Base-by-base conservation (phyloP, 768 basidiomycete genomes). In the Auriscalpium orientale region DNA sequence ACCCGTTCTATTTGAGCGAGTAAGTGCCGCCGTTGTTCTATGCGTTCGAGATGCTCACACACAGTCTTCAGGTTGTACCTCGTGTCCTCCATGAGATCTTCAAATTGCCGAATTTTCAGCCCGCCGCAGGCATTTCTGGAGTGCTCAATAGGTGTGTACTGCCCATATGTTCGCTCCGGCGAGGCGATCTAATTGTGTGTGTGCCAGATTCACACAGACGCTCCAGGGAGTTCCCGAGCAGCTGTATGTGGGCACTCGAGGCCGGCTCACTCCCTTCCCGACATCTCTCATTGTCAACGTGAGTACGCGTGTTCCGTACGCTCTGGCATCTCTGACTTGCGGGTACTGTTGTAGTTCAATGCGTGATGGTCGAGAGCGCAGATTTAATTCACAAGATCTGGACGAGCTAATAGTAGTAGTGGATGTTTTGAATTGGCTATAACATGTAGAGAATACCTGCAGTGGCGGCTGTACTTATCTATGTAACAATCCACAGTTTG, bases 201-300 rank as follows among this genome's bases (percentile, higher is more conserved):
- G 22, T 33, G 15, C 15, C 33, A 55, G 54, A 20, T 50, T 44
- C 44, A 53, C 40, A 1, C 46, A 62, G 37, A 38, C 5, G 5
- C 28, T 44, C n/a, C 49, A 46, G n/a, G 33, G 20, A n/a, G 58
- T 57, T 3, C 57, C 53, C 10, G 38, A 58, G 51, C 37, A 52
- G 6, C 46, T 50, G 46, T 65, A 65, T 43, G 20, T 49, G 13
- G 53, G 60, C 50, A 18, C 46, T 9, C 53, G 59, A 45, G 60
- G 64, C 3, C n/a, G n/a, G 22, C 16, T 55, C 13, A 65, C 62
- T 11, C 65, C 62, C 4, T 65, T 66, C 56, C 64, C 65, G 3
- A 54, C 48, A 28, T 62, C 65, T 18, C 51, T 66, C 37, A 8
- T 65, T 18, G 55, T 65, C 46, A 60, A 66, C 58, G 65, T 65